Percentiles rank a stretch among this genome's conserved stretches.
These are phyloP conservation scores for Phytophthora idaei DNA, from an alignment of 352 stramenopile genomes.

Conservation along the genomic window DNA sequence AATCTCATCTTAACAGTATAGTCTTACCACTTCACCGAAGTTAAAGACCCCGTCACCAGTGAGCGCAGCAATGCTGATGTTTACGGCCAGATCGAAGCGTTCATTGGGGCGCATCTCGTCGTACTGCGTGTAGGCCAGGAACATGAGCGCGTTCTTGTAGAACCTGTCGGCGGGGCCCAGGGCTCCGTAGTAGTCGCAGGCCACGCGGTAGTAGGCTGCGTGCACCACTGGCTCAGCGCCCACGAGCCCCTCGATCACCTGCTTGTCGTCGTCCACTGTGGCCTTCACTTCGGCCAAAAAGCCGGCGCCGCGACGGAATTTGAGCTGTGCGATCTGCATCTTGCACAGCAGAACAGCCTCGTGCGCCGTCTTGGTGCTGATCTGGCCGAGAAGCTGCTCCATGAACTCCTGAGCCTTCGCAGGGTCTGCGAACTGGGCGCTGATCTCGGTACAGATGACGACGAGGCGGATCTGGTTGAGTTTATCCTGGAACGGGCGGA, in stretches of 20 bases:
- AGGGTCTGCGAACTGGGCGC: slow-evolving; percentile 66
- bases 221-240: slow-evolving; percentile 92
- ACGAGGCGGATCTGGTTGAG: slow-evolving; percentile 96
- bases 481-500: slow-evolving; percentile 94
- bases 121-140: slow-evolving; percentile 95
- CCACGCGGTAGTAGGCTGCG: slow-evolving; percentile 92
- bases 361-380: slow-evolving; percentile 68
- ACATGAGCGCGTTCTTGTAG: slow-evolving; percentile 97
- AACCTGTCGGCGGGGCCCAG: slow-evolving; percentile 95
- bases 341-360: slow-evolving; percentile 76
- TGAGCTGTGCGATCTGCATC: slow-evolving; percentile 79
- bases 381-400: slow-evolving; percentile 58
- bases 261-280: slow-evolving; percentile 73
- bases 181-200: slow-evolving; percentile 92
- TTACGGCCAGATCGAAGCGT: slow-evolving; percentile 89
- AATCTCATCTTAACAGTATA: background rate
- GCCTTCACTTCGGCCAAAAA: slow-evolving; percentile 73
- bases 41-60: slow-evolving; percentile 98
- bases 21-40: slow-evolving; percentile 96
- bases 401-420: slow-evolving; percentile 76
- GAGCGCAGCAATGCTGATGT: slow-evolving; percentile 96
- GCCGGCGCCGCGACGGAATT: slow-evolving; percentile 61
- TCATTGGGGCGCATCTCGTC: slow-evolving; percentile 87
- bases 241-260: slow-evolving; percentile 80
- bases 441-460: slow-evolving; percentile 92